Base-by-base conservation (phyloP, 805 yeast genomes). In the Metschnikowia continentalis region DNA sequence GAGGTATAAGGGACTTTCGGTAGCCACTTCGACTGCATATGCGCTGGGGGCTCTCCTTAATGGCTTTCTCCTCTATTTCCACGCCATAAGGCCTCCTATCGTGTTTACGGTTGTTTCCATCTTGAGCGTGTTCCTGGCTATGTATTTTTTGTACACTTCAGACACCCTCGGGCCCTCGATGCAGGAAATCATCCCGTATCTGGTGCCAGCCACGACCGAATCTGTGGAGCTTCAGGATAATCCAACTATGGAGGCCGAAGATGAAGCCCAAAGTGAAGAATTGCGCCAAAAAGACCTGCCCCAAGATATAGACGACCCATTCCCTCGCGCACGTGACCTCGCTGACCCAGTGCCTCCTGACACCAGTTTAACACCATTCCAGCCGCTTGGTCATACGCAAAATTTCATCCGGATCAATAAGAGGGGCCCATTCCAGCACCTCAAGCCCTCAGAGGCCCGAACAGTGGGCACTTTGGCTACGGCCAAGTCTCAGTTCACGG, bases 1-100 rank as follows among this genome's bases (percentile, higher is more conserved):
- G 1, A 74, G 79, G 53, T 64, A 77, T 2, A 44, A 43, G 32
- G 57, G 59, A 4, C 47, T 51, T 6, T 48, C 57, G 3, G 32
- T 51, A 5, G 59, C 57, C 6, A 13, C 50, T 19, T 54, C 51
- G 8, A 46, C 55, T 13, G 52, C 55, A 7, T 47, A 42, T 35
- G 48, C 48, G 2, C 30, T 38, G 33, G 35, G 17, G 2, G 48
- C 48, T 6, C 32, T 46, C 13, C 32, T 46, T 14, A 38, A 19
- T 30, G 48, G 32, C 2, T 17, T 23, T 11, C 35, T 44, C 13
- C 13, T 44, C 17, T 44, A 23, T 15, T 35, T 44, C 17, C 47
- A 35, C 13, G 40, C 33, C 13, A 5, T 36, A 7, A 15, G 32
- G 13, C 47, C 47, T 8, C 32, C 47, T 13, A 26, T 26, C 6